A percentile compares a stretch with the other conserved stretches of the same genome.
Evolutionary conservation across 768 basidiomycete species (phyloP).

Genomic region (Phanerodontia chrysosporium): DNA sequence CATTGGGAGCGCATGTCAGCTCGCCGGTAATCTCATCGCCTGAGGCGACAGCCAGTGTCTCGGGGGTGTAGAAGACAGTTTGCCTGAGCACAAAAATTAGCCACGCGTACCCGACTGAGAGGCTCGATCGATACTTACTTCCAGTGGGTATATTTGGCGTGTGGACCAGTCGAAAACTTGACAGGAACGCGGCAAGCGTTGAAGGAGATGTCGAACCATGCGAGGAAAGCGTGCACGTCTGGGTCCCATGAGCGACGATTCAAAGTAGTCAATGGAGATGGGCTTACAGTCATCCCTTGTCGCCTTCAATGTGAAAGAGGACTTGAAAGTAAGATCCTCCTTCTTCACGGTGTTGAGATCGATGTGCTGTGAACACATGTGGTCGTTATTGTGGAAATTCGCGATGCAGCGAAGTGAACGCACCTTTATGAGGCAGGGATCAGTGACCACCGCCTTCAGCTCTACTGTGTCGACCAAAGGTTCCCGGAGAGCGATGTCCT

Average conservation of each 20-base stretch:
- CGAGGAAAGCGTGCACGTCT: slow-evolving; percentile 98
- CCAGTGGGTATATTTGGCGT: slow-evolving; percentile 95
- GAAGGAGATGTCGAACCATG: slow-evolving; percentile 98
- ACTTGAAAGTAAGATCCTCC: slow-evolving; percentile 86
- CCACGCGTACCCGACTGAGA: neutral
- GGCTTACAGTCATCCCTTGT: slow-evolving; percentile 84
- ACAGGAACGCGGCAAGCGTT: slow-evolving; percentile 94
- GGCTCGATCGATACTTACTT: slow-evolving; percentile 54
- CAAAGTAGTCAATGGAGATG: neutral
- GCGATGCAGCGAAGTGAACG: slow-evolving; percentile 14
- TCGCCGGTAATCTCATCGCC: slow-evolving; percentile 72
- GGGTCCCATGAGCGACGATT: neutral
- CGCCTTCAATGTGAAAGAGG: slow-evolving; percentile 73
- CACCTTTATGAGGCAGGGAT: slow-evolving; percentile 88
- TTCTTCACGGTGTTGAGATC: slow-evolving; percentile 89
- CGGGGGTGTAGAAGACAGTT: slow-evolving; percentile 96
- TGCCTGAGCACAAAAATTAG: slow-evolving; percentile 49
- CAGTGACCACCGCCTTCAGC: slow-evolving; percentile 89
- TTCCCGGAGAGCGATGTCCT: slow-evolving; percentile 94
- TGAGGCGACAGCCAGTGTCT: slow-evolving; percentile 62
- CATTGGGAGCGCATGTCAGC: slow-evolving; percentile 82
- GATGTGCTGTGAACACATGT: slow-evolving; percentile 57
- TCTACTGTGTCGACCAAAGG: slow-evolving; percentile 99
- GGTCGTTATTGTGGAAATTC: no score
- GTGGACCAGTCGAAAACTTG: slow-evolving; percentile 95